Evolutionary conservation across 1,139 yeast species (phyloP).

Genomic region (Nakaseomyces uthaithaninus): DNA sequence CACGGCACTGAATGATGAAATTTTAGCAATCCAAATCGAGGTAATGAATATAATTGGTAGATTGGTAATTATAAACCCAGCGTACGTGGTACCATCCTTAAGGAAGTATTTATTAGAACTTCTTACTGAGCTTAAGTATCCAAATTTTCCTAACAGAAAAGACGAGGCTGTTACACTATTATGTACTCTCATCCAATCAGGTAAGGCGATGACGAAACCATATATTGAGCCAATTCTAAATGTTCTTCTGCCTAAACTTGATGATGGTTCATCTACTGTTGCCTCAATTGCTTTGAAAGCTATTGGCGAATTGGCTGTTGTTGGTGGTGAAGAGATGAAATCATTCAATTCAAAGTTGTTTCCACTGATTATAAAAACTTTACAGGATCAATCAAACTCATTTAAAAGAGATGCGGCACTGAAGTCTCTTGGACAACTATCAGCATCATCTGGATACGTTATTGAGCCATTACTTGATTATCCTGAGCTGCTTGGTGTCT

Average conservation of each 20-base stretch:
- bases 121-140: constrained; percentile 75
- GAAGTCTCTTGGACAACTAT: constrained; percentile 76
- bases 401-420: constrained; percentile 85
- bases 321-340: constrained; percentile 78
- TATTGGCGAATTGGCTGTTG: constrained; percentile 80
- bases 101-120: constrained; percentile 80
- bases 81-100: constrained; percentile 87
- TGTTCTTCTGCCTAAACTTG: constrained; percentile 69
- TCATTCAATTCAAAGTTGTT: constrained; percentile 67
- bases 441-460: constrained; percentile 92
- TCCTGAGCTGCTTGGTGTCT: constrained; percentile 76
- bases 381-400: constrained; percentile 88
- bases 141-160: constrained; percentile 65
- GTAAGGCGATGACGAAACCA: constrained; percentile 77
- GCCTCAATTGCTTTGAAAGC: constrained; percentile 82
- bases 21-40: constrained; percentile 72
- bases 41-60: constrained; percentile 78
- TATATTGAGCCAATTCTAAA: constrained; percentile 85
- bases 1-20: constrained; percentile 87
- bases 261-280: constrained; percentile 66
- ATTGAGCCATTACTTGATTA: constrained; percentile 87
- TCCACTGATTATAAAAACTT: constrained; percentile 81
- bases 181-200: constrained; percentile 65
- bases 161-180: constrained; percentile 82
- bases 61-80: constrained; percentile 80